These are phyloP conservation scores for Colletotrichum neosansevieriae DNA, from an alignment of 2,329 filamentous ascomycete genomes.

Conservation along the genomic window DNA sequence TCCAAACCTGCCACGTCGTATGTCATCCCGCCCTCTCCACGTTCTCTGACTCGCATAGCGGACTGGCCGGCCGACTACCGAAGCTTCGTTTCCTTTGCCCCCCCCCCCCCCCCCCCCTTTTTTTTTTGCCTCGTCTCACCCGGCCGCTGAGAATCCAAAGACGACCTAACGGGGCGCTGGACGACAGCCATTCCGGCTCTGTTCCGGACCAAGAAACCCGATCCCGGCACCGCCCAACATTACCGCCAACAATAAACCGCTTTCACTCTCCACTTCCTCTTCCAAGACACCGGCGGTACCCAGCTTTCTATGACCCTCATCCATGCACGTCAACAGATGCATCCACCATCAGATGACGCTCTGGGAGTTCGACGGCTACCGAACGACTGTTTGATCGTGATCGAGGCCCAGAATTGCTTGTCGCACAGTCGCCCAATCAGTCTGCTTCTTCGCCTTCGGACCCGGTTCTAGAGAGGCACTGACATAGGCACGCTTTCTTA, in stretches of 20 bases:
- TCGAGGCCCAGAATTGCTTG: slow-evolving; percentile 16
- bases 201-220: slow-evolving; percentile 24
- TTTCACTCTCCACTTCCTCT: not conserved
- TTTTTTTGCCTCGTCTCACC: not conserved
- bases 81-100: slow-evolving; percentile 9
- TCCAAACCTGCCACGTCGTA: slow-evolving; percentile 39
- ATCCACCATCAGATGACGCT: slow-evolving; percentile 33
- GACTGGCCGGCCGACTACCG: slow-evolving; percentile 12
- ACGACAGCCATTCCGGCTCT: slow-evolving; percentile 9
- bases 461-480: slow-evolving; percentile 1
- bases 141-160: too few relatives aligned
- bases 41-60: slow-evolving; percentile 34
- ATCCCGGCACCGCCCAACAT: slow-evolving; percentile 18
- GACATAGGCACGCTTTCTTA: not conserved
- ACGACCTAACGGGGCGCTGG: not conserved
- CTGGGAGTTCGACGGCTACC: slow-evolving; percentile 14
- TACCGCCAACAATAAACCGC: slow-evolving; percentile 26
- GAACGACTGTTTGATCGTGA: slow-evolving; percentile 29
- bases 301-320: slow-evolving; percentile 15
- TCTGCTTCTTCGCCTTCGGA: slow-evolving; percentile 15
- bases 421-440: slow-evolving; percentile 23
- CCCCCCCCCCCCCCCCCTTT: not conserved
- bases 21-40: slow-evolving; percentile 40
- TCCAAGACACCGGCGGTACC: not conserved
- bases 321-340: slow-evolving; percentile 34